A percentile compares a stretch with the other conserved stretches of the same genome.
Conservation (phyloP, 306 rosid genomes). For the Ammopiptanthus mongolicus region DNA sequence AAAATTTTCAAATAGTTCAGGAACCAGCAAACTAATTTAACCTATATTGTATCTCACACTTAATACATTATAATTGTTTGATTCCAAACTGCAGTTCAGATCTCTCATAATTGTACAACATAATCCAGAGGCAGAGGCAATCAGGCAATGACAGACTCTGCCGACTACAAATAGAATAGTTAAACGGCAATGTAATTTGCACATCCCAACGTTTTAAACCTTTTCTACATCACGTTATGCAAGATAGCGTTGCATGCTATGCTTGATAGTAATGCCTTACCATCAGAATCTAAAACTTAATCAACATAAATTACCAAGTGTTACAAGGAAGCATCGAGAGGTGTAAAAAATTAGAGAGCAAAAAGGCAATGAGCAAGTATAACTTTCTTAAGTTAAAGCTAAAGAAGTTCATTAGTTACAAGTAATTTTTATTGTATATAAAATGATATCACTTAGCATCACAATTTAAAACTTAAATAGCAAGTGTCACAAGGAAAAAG, state of each 20-base stretch:
- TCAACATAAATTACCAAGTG: background rate
- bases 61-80: background rate
- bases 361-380: background rate
- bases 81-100: background rate
- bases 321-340: background rate
- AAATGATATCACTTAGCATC: background rate
- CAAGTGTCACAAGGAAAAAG: background rate
- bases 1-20: too few species aligned
- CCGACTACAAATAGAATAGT: background rate
- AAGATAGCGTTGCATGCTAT: background rate
- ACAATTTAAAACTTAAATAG: background rate
- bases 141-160: background rate
- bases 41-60: background rate
- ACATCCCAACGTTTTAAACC: background rate
- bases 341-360: background rate
- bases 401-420: background rate
- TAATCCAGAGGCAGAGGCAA: background rate
- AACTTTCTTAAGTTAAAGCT: background rate
- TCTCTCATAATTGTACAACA: background rate
- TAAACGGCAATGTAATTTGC: background rate
- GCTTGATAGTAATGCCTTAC: background rate
- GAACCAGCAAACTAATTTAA: too few species aligned
- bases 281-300: background rate
- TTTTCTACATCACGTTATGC: background rate
- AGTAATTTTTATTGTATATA: background rate